Evolutionary conservation across 257 asterid genomes (phyloP), one percentile per base, ranked within the genome.

Genomic region (Vinca minor): DNA sequence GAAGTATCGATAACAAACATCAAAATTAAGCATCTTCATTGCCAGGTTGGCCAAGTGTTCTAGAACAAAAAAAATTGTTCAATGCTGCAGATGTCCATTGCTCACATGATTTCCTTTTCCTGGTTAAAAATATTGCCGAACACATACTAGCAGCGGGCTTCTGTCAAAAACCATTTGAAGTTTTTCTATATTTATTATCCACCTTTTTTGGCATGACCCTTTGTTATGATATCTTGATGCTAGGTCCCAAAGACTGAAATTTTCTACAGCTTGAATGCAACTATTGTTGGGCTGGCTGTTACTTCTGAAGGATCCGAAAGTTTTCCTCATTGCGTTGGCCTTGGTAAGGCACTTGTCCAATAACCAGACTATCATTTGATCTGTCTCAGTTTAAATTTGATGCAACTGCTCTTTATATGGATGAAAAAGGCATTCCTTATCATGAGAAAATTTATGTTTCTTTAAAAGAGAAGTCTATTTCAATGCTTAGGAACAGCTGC

Each of bases 241-340:
- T 70, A 93, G 96, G 93, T 92, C 42, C 86, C 90, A 12, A 68
- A 45, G 62, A 48, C 77, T 38, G 97, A 89, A 79, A 78, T 79
- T 45, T 84, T 85, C 78, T 83, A 84, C 87, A 81, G 96, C 71
- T 85, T 93, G 83, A 93, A 93, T 79, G 97, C 88, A n/a, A 76
- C 86, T 63, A 79, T 89, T 34, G 88, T 93, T 75, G 98, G 97
- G 58, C 76, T 93, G 63, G 96, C 94, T 23, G 77, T 81, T 77
- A 78, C 80, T 73, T 70, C 91, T 60, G 80, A 59, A 65, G 73
- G 18, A 23, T 71, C 90, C 6, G 83, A 85, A 63, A 67, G 73
- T 53, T 74, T 77, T 66, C 90, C 95, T 74, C 87, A 72, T 32
- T 92, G 98, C 77, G 87, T 89, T 65, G 98, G 98, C 61, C 77